Evolutionary conservation across 1,284 basidiomycete genomes (phyloP), one percentile per base, ranked within the genome.

Genomic region (Blastosporella zonata): DNA sequence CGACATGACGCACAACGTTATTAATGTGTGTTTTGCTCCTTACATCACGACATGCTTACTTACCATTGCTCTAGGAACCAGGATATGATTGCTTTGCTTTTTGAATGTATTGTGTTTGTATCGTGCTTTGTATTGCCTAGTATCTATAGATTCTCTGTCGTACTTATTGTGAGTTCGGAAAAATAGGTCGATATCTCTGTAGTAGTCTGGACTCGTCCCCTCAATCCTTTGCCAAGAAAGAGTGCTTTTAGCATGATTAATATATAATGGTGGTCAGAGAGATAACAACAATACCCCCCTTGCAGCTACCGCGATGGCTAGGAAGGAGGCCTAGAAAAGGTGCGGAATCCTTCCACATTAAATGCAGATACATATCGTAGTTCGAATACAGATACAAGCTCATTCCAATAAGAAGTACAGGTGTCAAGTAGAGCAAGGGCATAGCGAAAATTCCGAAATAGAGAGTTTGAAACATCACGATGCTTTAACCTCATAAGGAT

Each of bases 241-340:
- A 89, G 69, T 0, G 88, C 78, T n/a, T n/a, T n/a, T n/a, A n/a
- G n/a, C n/a, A n/a, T n/a, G n/a, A n/a, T n/a, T n/a, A n/a, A n/a
- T n/a, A n/a, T n/a, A n/a, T n/a, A n/a, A n/a, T n/a, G n/a, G n/a
- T n/a, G n/a, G n/a, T n/a, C n/a, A n/a, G n/a, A n/a, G n/a, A n/a
- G n/a, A n/a, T n/a, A n/a, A n/a, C n/a, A n/a, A n/a, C n/a, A n/a
- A n/a, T n/a, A n/a, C n/a, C n/a, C n/a, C n/a, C n/a, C n/a, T n/a
- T n/a, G n/a, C 0, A 87, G 83, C 79, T 1, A 94, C 84, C 0
- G 92, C 91, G 48, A 93, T 94, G 0, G 91, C 90, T 0, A 94
- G 73, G 1, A 71, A 66, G 5, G 70, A 65, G 0, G 79, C 77
- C 1, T 67, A 61, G 55, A 91, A 79, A 29, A 92, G 67, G 6